A percentile compares a stretch with the other conserved stretches of the same genome.
These are phyloP conservation scores for Ilyonectria sp. DNA, from an alignment of 2,329 filamentous ascomycete species.

Conservation along the genomic window DNA sequence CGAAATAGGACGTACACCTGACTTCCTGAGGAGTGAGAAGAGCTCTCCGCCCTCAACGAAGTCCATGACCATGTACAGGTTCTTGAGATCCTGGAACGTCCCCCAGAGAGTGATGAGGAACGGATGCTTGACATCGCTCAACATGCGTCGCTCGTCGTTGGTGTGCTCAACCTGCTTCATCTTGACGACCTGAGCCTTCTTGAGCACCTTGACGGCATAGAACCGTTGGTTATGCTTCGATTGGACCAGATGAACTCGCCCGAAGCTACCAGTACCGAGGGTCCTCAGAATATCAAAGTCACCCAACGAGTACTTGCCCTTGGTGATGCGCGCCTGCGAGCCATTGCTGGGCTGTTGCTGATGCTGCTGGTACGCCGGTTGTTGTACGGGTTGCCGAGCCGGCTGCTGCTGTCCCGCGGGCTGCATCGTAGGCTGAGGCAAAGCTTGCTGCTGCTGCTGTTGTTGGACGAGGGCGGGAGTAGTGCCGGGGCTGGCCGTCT, in stretches of 20 bases:
- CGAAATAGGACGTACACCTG: conserved; percentile 73
- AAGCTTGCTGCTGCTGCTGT: conserved; percentile 48
- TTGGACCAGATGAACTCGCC: conserved; percentile 95
- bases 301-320: conserved; percentile 94
- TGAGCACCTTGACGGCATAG: conserved; percentile 98
- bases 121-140: conserved; percentile 96
- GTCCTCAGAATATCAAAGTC: conserved; percentile 95
- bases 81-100: conserved; percentile 95
- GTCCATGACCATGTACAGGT: conserved; percentile 99
- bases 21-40: conserved; percentile 95
- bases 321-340: conserved; percentile 78
- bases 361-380: conserved; percentile 50
- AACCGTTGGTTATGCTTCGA: conserved; percentile 98
- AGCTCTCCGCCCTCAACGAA: conserved; percentile 99
- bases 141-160: conserved; percentile 96
- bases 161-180: conserved; percentile 99
- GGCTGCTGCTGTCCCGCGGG: conserved; percentile 49
- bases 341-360: conserved; percentile 53
- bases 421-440: conserved; percentile 38
- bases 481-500: conserved; percentile 57
- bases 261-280: conserved; percentile 96
- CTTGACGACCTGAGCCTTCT: conserved; percentile 98
- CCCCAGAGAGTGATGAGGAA: conserved; percentile 99
- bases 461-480: conserved; percentile 53
- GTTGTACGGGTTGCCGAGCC: conserved; percentile 42